Evolutionary conservation across 257 asterid species (phyloP).

Genomic region (Solanum pinnatisectum): DNA sequence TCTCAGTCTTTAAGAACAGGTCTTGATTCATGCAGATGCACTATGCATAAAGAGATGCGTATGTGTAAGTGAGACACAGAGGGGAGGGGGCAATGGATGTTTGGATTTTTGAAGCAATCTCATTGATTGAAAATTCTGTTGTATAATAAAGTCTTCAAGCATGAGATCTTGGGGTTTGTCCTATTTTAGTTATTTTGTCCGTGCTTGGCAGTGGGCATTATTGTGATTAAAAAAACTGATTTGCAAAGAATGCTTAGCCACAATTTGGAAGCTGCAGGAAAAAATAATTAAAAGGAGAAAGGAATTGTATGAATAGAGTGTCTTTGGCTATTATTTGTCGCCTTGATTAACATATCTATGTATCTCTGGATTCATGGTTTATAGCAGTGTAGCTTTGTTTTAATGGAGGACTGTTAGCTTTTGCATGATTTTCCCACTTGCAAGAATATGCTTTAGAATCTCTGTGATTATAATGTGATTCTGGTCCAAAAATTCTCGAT

Average conservation of each 20-base stretch:
- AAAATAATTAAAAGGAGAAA: background rate
- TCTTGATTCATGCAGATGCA: background rate
- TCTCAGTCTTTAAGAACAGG: background rate
- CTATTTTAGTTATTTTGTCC: background rate
- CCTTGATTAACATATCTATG: background rate
- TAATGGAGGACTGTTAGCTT: slow-evolving; percentile 15
- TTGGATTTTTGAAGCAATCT: background rate
- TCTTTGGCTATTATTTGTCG: background rate
- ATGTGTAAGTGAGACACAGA: background rate
- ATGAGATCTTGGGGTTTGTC: background rate
- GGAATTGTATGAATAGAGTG: background rate
- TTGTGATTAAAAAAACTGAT: background rate
- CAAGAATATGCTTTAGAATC: background rate
- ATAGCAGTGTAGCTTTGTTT: background rate
- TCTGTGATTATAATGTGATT: background rate
- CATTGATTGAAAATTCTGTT: background rate
- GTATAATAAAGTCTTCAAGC: background rate
- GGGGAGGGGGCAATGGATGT: background rate
- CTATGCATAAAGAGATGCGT: background rate
- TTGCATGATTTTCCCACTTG: slow-evolving; percentile 11
- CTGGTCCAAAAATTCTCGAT: background rate
- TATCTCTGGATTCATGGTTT: background rate
- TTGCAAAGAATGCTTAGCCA: background rate
- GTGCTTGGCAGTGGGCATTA: background rate
- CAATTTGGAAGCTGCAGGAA: background rate